Evolutionary conservation across 805 yeast genomes (phyloP), one percentile per base, ranked within the genome.

Genomic region (Wickerhamomyces mucosus): DNA sequence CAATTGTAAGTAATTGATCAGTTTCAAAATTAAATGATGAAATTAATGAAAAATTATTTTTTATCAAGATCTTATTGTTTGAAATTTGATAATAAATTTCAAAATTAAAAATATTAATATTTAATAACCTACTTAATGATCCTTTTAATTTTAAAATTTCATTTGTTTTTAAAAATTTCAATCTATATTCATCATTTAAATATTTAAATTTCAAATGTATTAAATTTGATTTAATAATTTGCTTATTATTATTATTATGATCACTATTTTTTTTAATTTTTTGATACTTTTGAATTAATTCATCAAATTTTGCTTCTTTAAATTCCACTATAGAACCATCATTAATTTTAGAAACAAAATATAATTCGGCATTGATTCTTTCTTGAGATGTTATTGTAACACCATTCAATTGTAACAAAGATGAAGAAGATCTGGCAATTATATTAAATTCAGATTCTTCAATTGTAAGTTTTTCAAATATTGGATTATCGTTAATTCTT

Each of bases 331-430:
- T 48, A 8, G 26, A 13, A 1, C 48, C 46, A 1, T 37, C 32
- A 7, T 33, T 27, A 0, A 80, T 70, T 38, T 63, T 63, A 5
- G 75, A 62, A 18, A 80, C 57, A 37, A 80, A 75, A 46, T 69
- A 83, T 5, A 81, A 48, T 49, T 85, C 95, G 1, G 82, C 78
- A 40, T 77, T 80, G 6, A 36, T 41, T 13, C 85, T 60, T 29
- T 75, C 80, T 2, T 54, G 62, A 1, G 27, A 34, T 3, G 58
- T 46, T 7, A 83, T 55, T 0, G 22, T 31, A 1, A 75, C 63
- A 1, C 95, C 94, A 45, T 86, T 75, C 11, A 85, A 53, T 16
- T 52, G 55, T 1, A 28, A 24, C 2, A 78, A 26, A 0, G 38
- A 32, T 23, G 26, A 8, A 1, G 57, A 54, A 26, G 59, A 52